Evolutionary conservation across 306 rosid genomes (phyloP).

Genomic region (Fragaria iinumae): DNA sequence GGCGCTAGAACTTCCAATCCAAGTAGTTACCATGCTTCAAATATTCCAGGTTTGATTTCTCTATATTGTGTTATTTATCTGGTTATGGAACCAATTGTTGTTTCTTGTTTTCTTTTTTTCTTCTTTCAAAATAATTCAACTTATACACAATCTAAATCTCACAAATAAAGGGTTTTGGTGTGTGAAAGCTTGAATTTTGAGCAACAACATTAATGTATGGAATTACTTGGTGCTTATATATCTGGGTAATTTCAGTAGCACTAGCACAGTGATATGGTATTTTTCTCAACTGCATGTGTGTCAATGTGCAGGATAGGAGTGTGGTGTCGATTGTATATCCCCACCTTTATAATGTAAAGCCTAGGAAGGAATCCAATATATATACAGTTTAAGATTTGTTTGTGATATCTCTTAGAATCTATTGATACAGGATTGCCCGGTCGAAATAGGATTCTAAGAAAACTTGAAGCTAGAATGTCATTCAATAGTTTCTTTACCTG

Average conservation of each 20-base stretch:
- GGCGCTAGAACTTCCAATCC: slow-evolving; percentile 45
- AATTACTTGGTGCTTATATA: not conserved
- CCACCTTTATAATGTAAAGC: not conserved
- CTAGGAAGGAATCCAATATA: not conserved
- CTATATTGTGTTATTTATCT: not conserved
- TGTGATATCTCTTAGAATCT: not conserved
- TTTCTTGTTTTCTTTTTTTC: not conserved
- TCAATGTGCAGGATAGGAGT: not conserved
- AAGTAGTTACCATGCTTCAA: slow-evolving; percentile 43
- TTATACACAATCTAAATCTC: not conserved
- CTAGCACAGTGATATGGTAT: not conserved
- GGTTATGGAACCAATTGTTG: not conserved
- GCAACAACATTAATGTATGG: not conserved
- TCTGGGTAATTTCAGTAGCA: not conserved
- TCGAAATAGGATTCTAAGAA: not conserved
- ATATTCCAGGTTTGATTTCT: slow-evolving; percentile 48
- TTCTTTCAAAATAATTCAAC: not conserved
- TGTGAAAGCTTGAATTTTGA: not conserved
- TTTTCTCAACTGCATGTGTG: not conserved
- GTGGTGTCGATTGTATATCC: not conserved
- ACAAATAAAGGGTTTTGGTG: not conserved
- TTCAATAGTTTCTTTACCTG: not conserved
- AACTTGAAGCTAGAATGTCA: not conserved
- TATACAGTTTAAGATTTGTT: not conserved
- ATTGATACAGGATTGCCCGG: not conserved